Percentiles rank a stretch among this genome's conserved stretches.
These are phyloP conservation scores for Solanum stenotomum DNA, from an alignment of 257 asterid genomes.

Conservation along the genomic window DNA sequence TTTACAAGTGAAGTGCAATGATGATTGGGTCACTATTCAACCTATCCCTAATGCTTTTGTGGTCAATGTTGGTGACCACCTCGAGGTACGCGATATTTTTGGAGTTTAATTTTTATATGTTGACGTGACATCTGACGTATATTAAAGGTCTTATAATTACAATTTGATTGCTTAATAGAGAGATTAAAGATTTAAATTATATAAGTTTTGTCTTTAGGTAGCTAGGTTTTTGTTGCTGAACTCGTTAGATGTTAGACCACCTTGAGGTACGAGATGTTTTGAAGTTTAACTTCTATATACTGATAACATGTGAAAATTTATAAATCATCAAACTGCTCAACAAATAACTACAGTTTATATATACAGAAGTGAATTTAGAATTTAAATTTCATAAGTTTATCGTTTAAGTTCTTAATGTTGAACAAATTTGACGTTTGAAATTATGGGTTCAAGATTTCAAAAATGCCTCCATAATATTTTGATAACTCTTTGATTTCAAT, in stretches of 20 bases:
- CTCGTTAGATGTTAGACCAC: background rate
- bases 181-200: background rate
- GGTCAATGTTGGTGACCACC: no score
- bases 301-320: no score
- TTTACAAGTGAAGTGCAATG: no score
- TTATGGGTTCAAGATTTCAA: background rate
- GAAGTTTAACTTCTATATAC: no score
- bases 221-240: background rate
- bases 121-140: no score
- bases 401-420: background rate
- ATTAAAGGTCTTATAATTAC: background rate
- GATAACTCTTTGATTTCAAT: background rate
- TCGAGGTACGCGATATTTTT: no score
- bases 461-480: background rate
- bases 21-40: no score
- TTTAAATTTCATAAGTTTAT: no score
- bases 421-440: background rate
- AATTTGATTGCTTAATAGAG: background rate
- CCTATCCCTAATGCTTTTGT: no score
- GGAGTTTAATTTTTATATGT: no score
- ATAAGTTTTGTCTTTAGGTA: background rate
- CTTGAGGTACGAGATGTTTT: background rate
- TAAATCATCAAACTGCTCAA: background rate
- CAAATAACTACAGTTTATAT: rapidly evolving
- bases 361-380: no score